Evolutionary conservation across 78 protist species (phyloP).

Genomic region (Andalucia godoyi): DNA sequence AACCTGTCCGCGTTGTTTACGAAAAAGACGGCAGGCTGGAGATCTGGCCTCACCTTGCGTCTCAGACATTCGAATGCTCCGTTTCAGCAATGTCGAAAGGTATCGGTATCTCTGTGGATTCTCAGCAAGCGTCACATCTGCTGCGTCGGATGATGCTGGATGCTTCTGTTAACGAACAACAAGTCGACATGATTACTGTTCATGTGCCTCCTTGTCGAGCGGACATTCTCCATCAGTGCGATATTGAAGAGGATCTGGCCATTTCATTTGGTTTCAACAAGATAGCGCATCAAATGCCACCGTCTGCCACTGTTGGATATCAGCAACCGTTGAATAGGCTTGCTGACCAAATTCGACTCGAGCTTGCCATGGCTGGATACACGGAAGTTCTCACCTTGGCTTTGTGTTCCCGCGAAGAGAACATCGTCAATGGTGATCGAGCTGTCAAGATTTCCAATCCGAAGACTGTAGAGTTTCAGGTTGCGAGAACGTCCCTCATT

Average conservation of each 20-base stretch:
- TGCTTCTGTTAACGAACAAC: too few relatives aligned
- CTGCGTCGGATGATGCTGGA: too few relatives aligned
- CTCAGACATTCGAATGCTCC: background rate
- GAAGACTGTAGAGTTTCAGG: slow-evolving; percentile 64
- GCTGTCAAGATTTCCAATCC: slow-evolving; percentile 61
- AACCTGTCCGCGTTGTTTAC: slow-evolving; percentile 16
- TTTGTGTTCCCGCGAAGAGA: slow-evolving; percentile 74
- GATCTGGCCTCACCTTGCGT: background rate
- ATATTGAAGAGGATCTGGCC: slow-evolving; percentile 97
- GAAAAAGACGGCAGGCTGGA: background rate
- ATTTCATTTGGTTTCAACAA: slow-evolving; percentile 89
- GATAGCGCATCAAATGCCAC: slow-evolving; percentile 15
- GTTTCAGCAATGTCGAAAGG: background rate
- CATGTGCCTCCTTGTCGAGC: slow-evolving; percentile 53
- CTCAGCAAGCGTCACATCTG: too few relatives aligned
- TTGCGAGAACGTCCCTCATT: slow-evolving; percentile 58
- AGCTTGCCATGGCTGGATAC: slow-evolving; percentile 77
- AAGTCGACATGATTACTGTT: slow-evolving; percentile 12
- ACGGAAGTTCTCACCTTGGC: slow-evolving; percentile 81
- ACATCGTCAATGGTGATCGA: slow-evolving; percentile 13
- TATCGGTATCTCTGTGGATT: too few relatives aligned
- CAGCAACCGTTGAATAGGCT: slow-evolving; percentile 69
- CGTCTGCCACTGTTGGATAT: slow-evolving; percentile 11
- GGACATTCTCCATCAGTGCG: slow-evolving; percentile 94
- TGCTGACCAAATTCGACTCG: slow-evolving; percentile 61